Base-by-base conservation (phyloP, 164 flowering plant species). In the Liquidambar formosana region DNA sequence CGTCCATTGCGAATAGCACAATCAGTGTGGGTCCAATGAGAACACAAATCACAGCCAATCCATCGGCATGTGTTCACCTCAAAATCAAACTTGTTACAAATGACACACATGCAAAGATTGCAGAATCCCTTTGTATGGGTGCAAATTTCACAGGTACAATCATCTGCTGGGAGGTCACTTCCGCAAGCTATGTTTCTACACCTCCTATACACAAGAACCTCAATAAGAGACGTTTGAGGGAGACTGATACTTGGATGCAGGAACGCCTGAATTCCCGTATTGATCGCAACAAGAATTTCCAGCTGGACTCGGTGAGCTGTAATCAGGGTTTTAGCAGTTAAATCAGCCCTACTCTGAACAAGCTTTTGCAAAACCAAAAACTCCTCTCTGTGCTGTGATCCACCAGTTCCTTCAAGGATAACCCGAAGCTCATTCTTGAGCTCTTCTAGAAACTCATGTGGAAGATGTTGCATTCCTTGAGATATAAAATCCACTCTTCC, bases 21-120 rank as follows among this genome's bases (percentile, higher is more conserved):
- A 67, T 93, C 99, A 0, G 98, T 95, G 74, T 95, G 99, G 46
- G 98, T 91, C 99, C 98, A 95, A 67, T 95, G 99, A 64, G 94
- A 91, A 73, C 99, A 95, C 69, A 82, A 60, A 71, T 95, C 98
- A 73, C 99, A 95, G 64, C 99, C 99, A 67, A 95, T 82, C 99
- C 99, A 95, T 0, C 97, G 89, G 74, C 97, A 95, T 3, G 99
- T 93, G 73, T 95, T 93, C 73, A 95, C 98, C 76, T 92, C 98
- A 77, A 93, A 95, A 73, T 93, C 98, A 77, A 95, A 93, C 82
- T 91, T 95, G 86, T 78, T 91, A 66, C 99, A 95, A 33, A 95
- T 89, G 15, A 87, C 90, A 77, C 98, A 95, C 99, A 95, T 95
- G 83, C 99, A 95, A 25, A 91, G 89, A 69, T 91, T 95, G 81